Evolutionary conservation across 371 early-diverging fungal genomes (phyloP), one percentile per base, ranked within the genome.

Genomic region (Syncephalastrum contaminatum): DNA sequence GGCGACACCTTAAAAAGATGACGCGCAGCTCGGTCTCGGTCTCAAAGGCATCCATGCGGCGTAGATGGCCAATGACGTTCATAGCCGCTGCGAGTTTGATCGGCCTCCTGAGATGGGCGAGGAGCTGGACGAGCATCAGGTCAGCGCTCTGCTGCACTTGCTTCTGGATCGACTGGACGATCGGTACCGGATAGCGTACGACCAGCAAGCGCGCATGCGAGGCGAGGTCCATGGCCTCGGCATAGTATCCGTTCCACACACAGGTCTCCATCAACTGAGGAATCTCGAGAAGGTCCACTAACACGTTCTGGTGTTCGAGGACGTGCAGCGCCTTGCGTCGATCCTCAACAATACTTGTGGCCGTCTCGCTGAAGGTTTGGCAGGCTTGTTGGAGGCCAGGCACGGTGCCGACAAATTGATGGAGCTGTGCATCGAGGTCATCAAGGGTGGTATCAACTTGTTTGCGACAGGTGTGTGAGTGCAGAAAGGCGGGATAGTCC

Each of bases 181-280:
- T 62, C 0, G 75, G 69, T 16, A 88, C 67, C 6, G 80, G 75
- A 63, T 90, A 82, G 24, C 86, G 66, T 13, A 83, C 58, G 2
- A 72, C 62, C 43, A 93, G 64, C 8, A 90, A 70, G 4, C 82
- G 78, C 4, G 89, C 89, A 69, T 90, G 88, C 3, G 83, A 72
- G n/a, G 87, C 82, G 22, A 93, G 64, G 56, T 92, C 91, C 77
- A 93, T 85, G 0, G 91, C 94, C 54, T 93, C 94, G 30, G 88
- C 86, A 54, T 91, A 92, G 51, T 89, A 88, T 0, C 89, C 91
- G 44, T 88, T 87, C 61, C 88, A 77, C 18, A 92, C 87, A 65
- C 91, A 89, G 0, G 88, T 89, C 53, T 93, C 89, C 82, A 91
- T 84, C 47, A 93, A 65, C 54, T 87, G 81, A 4, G 94, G 94